Base-by-base conservation (phyloP, 78 protist species). In the Polysphondylium violaceum region DNA sequence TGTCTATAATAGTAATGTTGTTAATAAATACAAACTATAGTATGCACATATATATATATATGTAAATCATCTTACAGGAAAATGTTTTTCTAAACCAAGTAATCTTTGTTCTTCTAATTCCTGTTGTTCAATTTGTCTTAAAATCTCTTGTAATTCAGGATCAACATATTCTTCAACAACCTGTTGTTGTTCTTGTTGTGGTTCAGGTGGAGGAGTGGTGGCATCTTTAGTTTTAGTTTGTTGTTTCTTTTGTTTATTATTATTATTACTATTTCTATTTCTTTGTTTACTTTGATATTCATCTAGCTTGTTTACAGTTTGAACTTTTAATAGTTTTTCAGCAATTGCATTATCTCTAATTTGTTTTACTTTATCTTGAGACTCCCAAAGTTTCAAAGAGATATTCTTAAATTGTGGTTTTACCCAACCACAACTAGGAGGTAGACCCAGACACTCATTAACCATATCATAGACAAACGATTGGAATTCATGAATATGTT, bases 31-130 rank as follows among this genome's bases (percentile, higher is more conserved):
- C n/a, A n/a, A n/a, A n/a, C n/a, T n/a, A n/a, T n/a, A n/a, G n/a
- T n/a, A n/a, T n/a, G n/a, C n/a, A n/a, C n/a, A n/a, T n/a, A n/a
- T n/a, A n/a, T n/a, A n/a, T n/a, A n/a, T n/a, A n/a, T n/a, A n/a
- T n/a, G n/a, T n/a, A n/a, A n/a, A n/a, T n/a, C n/a, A n/a, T n/a
- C 74, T 33, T 78, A 78, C 88, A 29, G 89, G 89, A 33, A 81
- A 81, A 71, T 81, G 89, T 68, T 81, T 81, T 68, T 65, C 78
- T 0, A 51, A 23, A 7, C 77, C 89, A 65, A 81, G 21, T 40
- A 44, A n/a, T 67, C 89, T 81, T 68, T 81, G 89, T 56, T 65
- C 89, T 56, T 81, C 89, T 31, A 81, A 7, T 65, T 81, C 89
- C 40, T 81, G 89, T 36, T 35, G 35, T 33, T 81, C 89, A 40